A percentile compares a stretch with the other conserved stretches of the same genome.
Conservation (phyloP, 257 asterid species). For the Capsicum rhomboideum region DNA sequence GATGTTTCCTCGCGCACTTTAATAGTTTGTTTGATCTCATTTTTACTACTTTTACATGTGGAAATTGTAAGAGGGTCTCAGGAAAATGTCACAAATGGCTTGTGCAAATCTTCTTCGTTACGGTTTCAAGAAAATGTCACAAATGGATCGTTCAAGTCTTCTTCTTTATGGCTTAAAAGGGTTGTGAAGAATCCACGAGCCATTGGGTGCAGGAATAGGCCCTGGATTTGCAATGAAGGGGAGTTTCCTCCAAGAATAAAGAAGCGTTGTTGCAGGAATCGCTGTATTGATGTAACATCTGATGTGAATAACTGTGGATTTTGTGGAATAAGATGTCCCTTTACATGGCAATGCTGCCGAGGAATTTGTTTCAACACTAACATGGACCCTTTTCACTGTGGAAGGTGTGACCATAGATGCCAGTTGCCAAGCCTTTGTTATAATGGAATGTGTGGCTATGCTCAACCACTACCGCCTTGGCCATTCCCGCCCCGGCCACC, state of each 20-base stretch:
- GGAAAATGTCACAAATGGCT: conserved; percentile 10
- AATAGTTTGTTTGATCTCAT: neutral
- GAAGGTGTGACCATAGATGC: conserved; percentile 43
- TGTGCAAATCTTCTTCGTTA: conserved; percentile 21
- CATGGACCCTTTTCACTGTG: conserved; percentile 53
- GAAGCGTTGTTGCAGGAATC: conserved; percentile 44
- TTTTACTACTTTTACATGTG: neutral
- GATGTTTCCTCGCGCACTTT: neutral
- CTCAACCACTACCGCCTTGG: conserved; percentile 35
- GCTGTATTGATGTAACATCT: conserved; percentile 47
- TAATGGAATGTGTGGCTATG: conserved; percentile 62
- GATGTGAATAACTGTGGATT: conserved; percentile 61
- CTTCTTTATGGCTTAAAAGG: conserved; percentile 31
- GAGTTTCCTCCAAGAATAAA: conserved; percentile 14
- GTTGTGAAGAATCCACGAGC: conserved; percentile 22
- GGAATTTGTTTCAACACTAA: conserved; percentile 40
- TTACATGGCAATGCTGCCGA: conserved; percentile 56
- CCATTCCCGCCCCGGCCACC: conserved; percentile 37
- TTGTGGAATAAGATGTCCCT: conserved; percentile 56
- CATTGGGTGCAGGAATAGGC: conserved; percentile 44
- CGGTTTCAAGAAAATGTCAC: conserved; percentile 23
- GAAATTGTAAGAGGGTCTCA: neutral
- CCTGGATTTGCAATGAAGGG: conserved; percentile 52
- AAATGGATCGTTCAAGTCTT: conserved; percentile 13
- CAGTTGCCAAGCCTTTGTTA: conserved; percentile 28